Evolutionary conservation across 441 rosid genomes (phyloP).

Genomic region (Isatis lusitanica): DNA sequence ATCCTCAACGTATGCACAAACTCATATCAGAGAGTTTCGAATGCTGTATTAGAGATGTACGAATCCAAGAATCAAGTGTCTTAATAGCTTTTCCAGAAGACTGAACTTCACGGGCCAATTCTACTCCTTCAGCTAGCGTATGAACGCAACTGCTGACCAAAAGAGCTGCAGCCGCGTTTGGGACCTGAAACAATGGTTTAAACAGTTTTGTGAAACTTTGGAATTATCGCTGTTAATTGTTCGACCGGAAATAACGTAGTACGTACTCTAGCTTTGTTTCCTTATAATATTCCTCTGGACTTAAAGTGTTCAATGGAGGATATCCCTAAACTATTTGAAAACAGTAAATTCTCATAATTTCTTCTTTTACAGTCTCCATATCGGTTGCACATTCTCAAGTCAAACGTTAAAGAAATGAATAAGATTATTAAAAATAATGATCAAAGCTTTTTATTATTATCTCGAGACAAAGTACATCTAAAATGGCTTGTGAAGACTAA

Average conservation of each 20-base stretch:
- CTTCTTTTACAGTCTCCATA: no score
- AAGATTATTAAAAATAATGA: not conserved
- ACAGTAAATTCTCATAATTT: no score
- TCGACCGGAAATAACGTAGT: not conserved
- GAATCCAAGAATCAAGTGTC: not conserved
- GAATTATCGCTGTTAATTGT: no score
- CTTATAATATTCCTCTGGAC: no score
- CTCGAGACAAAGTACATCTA: conserved; percentile 2
- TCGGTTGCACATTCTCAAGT: not conserved
- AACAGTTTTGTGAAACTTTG: no score
- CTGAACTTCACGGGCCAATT: not conserved
- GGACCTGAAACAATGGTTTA: not conserved
- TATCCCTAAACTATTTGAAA: no score
- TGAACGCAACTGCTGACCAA: not conserved
- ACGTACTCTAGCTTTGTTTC: no score
- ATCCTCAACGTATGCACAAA: not conserved
- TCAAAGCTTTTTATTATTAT: conserved; percentile 4
- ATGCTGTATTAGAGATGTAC: not conserved
- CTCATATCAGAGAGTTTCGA: not conserved
- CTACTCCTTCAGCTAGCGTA: not conserved
- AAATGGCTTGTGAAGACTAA: conserved; percentile 12
- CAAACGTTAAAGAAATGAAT: not conserved
- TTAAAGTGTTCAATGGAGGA: no score
- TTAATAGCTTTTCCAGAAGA: no score
- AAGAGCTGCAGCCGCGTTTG: not conserved